Base-by-base conservation (phyloP, 163 green algal species). In the Prototheca wickerhamii region DNA sequence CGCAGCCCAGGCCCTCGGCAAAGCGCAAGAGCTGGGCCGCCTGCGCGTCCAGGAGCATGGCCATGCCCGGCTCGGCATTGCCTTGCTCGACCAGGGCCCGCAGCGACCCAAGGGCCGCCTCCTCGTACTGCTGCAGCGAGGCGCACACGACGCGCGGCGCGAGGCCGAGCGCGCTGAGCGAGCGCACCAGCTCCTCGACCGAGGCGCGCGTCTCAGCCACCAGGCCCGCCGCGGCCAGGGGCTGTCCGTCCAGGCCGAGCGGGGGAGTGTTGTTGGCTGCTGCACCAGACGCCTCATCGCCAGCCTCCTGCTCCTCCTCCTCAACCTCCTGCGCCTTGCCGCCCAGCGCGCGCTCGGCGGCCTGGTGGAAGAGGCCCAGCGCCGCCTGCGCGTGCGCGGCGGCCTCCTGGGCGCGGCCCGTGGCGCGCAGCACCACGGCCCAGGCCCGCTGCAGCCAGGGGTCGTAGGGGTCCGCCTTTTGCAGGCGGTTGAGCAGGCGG, bases 361-460 rank as follows among this genome's bases (percentile, higher is more conserved):
- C 30, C 31, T 67, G 31, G 17, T 37, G 25, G 30, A 71, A 57
- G n/a, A 73, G 40, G 8, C 21, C 12, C 2, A 54, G 62, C 52
- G 72, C 67, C n/a, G 69, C 76, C 53, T 75, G 58, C 3, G 71
- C 33, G 52, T 83, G 76, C 20, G 25, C 44, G 28, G 61, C 61
- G 2, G 68, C 69, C 32, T 83, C 73, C 17, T 61, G 32, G 0
- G 26, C 10, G 25, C 73, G 65, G 28, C 54, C 61, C 3, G 64
- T 15, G 6, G 69, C 65, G 23, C 64, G 32, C 58, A 89, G 60
- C 26, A 70, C 67, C 3, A 74, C 59, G 7, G 69, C 83, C 83
- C 83, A 90, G 70, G 87, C 82, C 37, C 35, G 53, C 72, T 90
- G 83, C 49, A 90, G 78, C 81, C 79, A 87, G 35, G 79, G 69